Evolutionary conservation across 495 filamentous ascomycete genomes (phyloP), one percentile per base, ranked within the genome.

Genomic region (Penicillium ucsense): DNA sequence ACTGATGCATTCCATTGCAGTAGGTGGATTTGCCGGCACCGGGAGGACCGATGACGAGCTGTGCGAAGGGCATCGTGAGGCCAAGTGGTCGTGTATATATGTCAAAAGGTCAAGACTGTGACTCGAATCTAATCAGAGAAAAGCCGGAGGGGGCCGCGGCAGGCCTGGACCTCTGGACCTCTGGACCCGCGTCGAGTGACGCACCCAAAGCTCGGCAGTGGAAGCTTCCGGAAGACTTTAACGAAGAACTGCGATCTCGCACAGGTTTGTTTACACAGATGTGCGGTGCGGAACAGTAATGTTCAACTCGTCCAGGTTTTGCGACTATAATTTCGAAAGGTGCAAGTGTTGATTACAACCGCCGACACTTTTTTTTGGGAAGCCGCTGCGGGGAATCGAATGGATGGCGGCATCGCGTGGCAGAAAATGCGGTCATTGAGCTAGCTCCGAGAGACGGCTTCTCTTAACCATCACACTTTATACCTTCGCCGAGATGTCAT

Each of bases 1-100:
- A 97, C 70, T 98, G 92, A 55, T 95, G 87, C 87, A 98, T 95
- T 54, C 92, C 92, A 79, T 95, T 85, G 75, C 89, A 95, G 65
- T 94, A 95, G 5, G 92, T 98, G 39, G 89, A 95, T 68, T 98
- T 98, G 11, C 92, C 92, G 28, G 90, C 80, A 51, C 92, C 92
- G 6, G 92, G 91, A 29, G 91, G 88, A 8, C 92, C 92, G 48
- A 95, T 84, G 8, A 96, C 83, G 28, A 98, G 79, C 68, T 92
- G 85, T 41, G 78, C 74, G 51, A 80, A 81, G 5, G 78, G 79
- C 78, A 82, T 83, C 32, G 28, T 49, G 51, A 34, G 9, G 9
- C 20, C 20, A 20, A 20, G 20, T 20, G 20, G 20, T 20, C 20
- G 4, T 43, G 9, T 35, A 40, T 46, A 32, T 33, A 33, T 12